phyloP scores from a whole-genome alignment of 345 rosid genomes.

The Fremontodendron californicum region DNA sequence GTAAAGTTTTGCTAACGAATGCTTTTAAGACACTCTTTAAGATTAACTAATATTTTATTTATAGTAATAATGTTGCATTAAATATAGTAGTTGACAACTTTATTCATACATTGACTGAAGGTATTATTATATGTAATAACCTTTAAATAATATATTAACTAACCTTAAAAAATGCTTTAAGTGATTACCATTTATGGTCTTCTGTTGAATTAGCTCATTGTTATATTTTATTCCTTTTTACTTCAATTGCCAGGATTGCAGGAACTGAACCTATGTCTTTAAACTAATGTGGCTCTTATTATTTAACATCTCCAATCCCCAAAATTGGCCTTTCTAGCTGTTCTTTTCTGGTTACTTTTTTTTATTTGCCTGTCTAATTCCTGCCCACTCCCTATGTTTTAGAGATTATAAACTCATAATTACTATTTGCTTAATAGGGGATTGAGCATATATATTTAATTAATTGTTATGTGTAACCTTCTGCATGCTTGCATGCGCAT shows the following conservation, averaged over 20 bases:
- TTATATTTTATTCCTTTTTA: background rate
- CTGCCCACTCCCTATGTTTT: conserved; percentile 40
- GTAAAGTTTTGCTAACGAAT: too few species aligned
- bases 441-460: conserved; percentile 14
- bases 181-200: background rate
- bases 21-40: too few species aligned
- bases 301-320: conserved; percentile 31
- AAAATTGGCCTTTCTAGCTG: conserved; percentile 26
- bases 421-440: conserved; percentile 36
- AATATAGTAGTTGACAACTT: too few species aligned
- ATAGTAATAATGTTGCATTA: too few species aligned
- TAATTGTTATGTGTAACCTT: conserved; percentile 10
- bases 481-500: conserved; percentile 64
- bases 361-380: conserved; percentile 17
- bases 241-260: conserved; percentile 33
- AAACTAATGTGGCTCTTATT: background rate
- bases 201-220: background rate
- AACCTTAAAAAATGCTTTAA: too few species aligned
- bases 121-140: too few species aligned
- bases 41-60: too few species aligned
- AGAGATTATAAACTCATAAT: conserved; percentile 58
- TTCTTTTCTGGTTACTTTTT: background rate
- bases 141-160: too few species aligned
- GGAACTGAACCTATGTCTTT: conserved; percentile 27
- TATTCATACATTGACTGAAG: too few species aligned